These are phyloP conservation scores for Penicillium daleae DNA, from an alignment of 495 filamentous ascomycete genomes.

Conservation along the genomic window DNA sequence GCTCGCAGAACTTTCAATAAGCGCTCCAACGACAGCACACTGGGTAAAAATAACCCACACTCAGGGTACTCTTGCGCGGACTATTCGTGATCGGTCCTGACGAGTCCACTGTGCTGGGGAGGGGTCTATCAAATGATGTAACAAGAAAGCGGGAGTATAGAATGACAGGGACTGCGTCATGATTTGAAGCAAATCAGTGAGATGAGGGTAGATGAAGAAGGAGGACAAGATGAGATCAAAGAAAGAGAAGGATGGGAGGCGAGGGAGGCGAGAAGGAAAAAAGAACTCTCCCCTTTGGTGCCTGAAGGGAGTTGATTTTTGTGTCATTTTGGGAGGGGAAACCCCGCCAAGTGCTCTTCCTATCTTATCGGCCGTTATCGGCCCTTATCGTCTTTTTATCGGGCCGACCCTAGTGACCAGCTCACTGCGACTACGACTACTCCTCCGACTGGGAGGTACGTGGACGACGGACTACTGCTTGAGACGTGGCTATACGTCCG, in stretches of 20 bases:
- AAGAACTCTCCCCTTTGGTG: conserved; percentile 20
- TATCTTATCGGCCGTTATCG: conserved; percentile 3
- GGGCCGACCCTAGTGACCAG: conserved; percentile 2
- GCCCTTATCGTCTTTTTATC: background rate
- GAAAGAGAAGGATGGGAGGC: conserved; percentile 9
- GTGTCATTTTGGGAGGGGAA: conserved; percentile 6
- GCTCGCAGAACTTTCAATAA: conserved; percentile 18
- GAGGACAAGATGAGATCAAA: conserved; percentile 12
- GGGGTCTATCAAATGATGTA: conserved; percentile 38
- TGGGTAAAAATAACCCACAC: conserved; percentile 8
- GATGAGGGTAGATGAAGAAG: background rate
- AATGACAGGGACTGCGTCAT: conserved; percentile 49
- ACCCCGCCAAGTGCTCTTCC: conserved; percentile 32
- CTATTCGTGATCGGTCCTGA: conserved; percentile 19
- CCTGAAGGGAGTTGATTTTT: conserved; percentile 22
- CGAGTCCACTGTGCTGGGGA: conserved; percentile 21
- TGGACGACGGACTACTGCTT: no score
- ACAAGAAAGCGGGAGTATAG: conserved; percentile 34
- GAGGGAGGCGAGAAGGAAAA: conserved; percentile 19
- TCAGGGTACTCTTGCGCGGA: conserved; percentile 21
- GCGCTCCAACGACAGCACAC: conserved; percentile 4
- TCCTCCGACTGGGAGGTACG: no score
- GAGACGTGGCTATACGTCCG: background rate
- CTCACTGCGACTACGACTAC: no score
- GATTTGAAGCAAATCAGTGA: conserved; percentile 32